Evolutionary conservation across 305 asterid species (phyloP), one percentile per base, ranked within the genome.

Genomic region (Lippia alba): DNA sequence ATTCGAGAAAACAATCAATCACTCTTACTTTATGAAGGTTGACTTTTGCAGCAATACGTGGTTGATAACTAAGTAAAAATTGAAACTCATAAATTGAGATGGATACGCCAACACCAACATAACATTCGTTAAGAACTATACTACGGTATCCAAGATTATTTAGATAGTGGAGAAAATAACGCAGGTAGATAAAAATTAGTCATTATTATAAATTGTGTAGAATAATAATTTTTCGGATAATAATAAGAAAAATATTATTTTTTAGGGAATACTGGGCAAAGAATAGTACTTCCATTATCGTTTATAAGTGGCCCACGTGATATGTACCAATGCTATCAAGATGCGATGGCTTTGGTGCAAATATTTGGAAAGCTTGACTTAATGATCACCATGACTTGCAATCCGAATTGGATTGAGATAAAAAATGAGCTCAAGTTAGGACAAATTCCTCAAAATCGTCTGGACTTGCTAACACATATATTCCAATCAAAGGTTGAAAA

Each of bases 121-220:
- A 5, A 48, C 12, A 48, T 48, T 48, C 11, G 53, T 8, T 16
- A 1, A 12, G 17, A 48, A 48, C 14, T 48, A 4, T 48, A 12
- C 14, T 0, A 48, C 12, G 17, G 16, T 0, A 16, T 41, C 12
- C 18, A 62, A 44, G 40, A 62, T 44, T 62, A 40, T 44, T 18
- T 62, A 2, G 18, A 41, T 17, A 12, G 40, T 4, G 55, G 55
- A 11, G 55, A 62, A 62, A 62, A 44, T 44, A 62, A 62, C 18
- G 34, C 33, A 18, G 18, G 65, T 44, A 19, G 0, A 62, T n/a
- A 5, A 17, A 1, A 15, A 3, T 5, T 0, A n/a, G 14, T 6
- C 7, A n/a, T n/a, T n/a, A 39, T 16, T 33, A 8, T 14, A 15
- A 8, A 0, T 0, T 16, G 9, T 34, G 6, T 8, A n/a, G 0